Base-by-base conservation (phyloP, 352 stramenopile species). In the Pythium aristosporum region DNA sequence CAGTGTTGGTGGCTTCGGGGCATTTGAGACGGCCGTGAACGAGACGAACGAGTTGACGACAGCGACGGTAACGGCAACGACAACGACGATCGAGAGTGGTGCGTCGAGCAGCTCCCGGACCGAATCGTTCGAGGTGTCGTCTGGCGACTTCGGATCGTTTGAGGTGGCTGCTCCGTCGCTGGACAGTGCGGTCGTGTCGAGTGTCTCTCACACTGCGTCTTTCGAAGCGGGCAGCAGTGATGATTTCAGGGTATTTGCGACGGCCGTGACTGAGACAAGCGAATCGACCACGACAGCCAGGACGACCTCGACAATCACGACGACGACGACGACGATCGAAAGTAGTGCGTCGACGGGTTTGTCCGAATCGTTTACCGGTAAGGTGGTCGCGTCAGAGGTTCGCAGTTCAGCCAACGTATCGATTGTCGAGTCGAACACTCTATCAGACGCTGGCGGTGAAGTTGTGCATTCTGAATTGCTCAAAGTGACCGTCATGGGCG, bases 101-200 rank as follows among this genome's bases (percentile, higher is more conserved):
- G 32, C 18, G n/a, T 3, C 34, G 51, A 46, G 41, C 18, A 18
- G 37, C 20, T 59, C 52, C 36, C 55, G 56, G 41, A 48, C 20
- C 25, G 57, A 44, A 15, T 63, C 57, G 50, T 60, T 60, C 50
- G 59, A 66, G 32, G 32, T 41, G n/a, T 57, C 18, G 30, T 7
- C 18, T 44, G 49, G 25, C 20, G 47, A n/a, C 5, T 56, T 43
- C 18, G 28, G 28, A n/a, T 25, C 43, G 10, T 49, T 49, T 49
- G 43, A 49, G 20, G 43, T 5, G 43, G 18, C 20, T 5, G 15
- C 16, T 11, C 4, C 43, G n/a, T 7, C 11, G 9, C n/a, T 5
- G 11, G 43, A 28, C 18, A 20, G 18, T 28, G 20, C 43, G 8
- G 43, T 46, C 39, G 41, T 50, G 23, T 36, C 48, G 9, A 43